Base-by-base conservation (phyloP, 2,329 filamentous ascomycete genomes). In the Didymella segeticola region DNA sequence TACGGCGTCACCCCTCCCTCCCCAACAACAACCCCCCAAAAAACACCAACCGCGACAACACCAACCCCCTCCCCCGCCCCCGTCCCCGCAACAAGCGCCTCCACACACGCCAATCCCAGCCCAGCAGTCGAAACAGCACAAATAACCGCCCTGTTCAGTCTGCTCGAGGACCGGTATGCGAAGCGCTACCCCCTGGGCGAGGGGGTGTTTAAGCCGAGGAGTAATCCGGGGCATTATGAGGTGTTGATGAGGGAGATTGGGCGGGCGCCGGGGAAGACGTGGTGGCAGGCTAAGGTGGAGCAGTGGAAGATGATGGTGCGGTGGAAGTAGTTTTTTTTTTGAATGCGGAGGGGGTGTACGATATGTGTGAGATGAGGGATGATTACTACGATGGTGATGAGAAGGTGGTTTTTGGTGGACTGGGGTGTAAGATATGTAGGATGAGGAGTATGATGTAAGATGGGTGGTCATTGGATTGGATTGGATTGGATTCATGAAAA, bases 161-260 rank as follows among this genome's bases (percentile, higher is more conserved):
- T 88, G n/a, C 74, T 88, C 2, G 83, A 86, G 60, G 79, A 87
- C 65, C 74, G 82, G 42, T 86, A 85, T 62, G 75, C 71, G 39
- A 82, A 79, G 52, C 70, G 68, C 23, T 74, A 73, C 50, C 57
- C 67, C 0, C 45, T 71, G 5, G 65, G 68, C 7, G 60, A 61
- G 2, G 60, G 30, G 5, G 63, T 74, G 11, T 55, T 75, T 26
- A 67, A 64, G 58, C 73, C 73, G 1, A 56, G 45, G n/a, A 67
- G 64, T 38, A 71, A 71, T 27, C 73, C 73, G 3, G 63, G 68
- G 34, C 68, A 76, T 47, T 76, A 76, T 43, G 66, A 69, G 1
- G 57, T 59, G 8, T 25, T 76, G 50, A 72, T 76, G 67, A 57
- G 57, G 11, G 73, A 76, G 60, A 71, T 76, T 52, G 69, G 69